Conservation (phyloP, 2,329 filamentous ascomycete species). For the Zymoseptoria pseudotritici region DNA sequence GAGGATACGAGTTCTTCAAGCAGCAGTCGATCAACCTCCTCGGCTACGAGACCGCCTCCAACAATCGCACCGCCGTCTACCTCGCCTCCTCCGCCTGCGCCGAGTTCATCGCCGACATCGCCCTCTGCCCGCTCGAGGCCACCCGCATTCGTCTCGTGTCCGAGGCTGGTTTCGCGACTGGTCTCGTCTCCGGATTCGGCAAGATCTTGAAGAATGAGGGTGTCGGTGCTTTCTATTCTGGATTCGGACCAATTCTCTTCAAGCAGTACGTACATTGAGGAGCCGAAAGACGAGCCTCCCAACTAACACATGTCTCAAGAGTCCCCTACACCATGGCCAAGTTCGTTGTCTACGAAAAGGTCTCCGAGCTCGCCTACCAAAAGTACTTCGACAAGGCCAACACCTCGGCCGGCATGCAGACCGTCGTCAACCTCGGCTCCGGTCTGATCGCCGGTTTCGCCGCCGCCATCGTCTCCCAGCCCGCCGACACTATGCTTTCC, state of each 20-base stretch:
- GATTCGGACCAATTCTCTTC: conserved; percentile 80
- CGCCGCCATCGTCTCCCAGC: conserved; percentile 79
- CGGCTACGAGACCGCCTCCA: conserved; percentile 66
- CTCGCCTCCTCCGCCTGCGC: conserved; percentile 56
- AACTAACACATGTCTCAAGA: conserved; percentile 37
- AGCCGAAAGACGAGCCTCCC: background rate
- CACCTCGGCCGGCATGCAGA: conserved; percentile 63
- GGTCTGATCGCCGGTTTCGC: conserved; percentile 83
- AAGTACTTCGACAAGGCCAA: conserved; percentile 60
- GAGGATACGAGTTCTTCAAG: conserved; percentile 96
- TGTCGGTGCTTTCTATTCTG: conserved; percentile 80
- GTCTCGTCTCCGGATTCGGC: conserved; percentile 68
- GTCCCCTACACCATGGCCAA: conserved; percentile 93
- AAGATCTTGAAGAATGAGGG: conserved; percentile 82
- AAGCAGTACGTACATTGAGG: conserved; percentile 53
- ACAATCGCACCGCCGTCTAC: conserved; percentile 76
- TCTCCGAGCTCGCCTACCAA: conserved; percentile 63
- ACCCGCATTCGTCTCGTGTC: conserved; percentile 91
- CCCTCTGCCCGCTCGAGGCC: conserved; percentile 85
- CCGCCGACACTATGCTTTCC: conserved; percentile 86
- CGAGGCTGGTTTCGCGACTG: conserved; percentile 75
- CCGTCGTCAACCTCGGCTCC: conserved; percentile 73
- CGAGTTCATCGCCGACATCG: conserved; percentile 62
- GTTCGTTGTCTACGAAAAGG: conserved; percentile 91
- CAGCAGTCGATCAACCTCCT: conserved; percentile 75